These are phyloP conservation scores for Linnemannia exigua DNA, from an alignment of 192 early-diverging fungal species.

Conservation along the genomic window DNA sequence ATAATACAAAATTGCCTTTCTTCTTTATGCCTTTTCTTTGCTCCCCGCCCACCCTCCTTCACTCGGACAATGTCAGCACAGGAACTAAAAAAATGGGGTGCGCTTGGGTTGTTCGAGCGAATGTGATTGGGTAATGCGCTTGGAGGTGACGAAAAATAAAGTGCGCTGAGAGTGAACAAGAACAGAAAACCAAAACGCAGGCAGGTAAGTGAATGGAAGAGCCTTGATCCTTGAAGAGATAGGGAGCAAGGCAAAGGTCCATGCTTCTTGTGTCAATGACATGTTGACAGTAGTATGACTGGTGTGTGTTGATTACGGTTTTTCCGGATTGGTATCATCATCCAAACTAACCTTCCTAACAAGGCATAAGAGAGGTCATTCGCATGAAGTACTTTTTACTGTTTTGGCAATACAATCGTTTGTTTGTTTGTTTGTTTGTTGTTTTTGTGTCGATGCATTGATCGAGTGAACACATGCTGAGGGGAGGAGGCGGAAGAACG, in stretches of 20 bases:
- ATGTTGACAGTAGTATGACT: not conserved
- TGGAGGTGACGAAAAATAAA: not conserved
- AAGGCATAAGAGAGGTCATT: not conserved
- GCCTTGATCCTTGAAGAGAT: not conserved
- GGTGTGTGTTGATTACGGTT: not conserved
- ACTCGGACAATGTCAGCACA: not conserved
- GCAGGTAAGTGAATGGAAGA: not conserved
- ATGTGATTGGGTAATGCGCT: not conserved
- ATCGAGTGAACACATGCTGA: not conserved
- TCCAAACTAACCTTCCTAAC: not conserved
- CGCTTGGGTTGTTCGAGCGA: not conserved
- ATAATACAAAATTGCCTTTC: not conserved
- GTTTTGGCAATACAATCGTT: not conserved
- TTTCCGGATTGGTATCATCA: not conserved
- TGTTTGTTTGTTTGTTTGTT: not conserved
- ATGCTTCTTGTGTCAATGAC: too few relatives aligned
- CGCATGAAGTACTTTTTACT: not conserved
- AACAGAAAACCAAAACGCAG: not conserved
- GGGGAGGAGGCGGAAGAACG: not conserved
- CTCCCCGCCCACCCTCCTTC: not conserved
- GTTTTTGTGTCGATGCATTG: not conserved
- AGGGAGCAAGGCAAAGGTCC: not conserved
- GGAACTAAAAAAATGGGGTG: not conserved
- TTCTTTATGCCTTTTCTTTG: not conserved
- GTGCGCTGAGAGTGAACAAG: not conserved